These are phyloP conservation scores for Boeremia exigua DNA, from an alignment of 2,329 filamentous ascomycete genomes.

Conservation along the genomic window DNA sequence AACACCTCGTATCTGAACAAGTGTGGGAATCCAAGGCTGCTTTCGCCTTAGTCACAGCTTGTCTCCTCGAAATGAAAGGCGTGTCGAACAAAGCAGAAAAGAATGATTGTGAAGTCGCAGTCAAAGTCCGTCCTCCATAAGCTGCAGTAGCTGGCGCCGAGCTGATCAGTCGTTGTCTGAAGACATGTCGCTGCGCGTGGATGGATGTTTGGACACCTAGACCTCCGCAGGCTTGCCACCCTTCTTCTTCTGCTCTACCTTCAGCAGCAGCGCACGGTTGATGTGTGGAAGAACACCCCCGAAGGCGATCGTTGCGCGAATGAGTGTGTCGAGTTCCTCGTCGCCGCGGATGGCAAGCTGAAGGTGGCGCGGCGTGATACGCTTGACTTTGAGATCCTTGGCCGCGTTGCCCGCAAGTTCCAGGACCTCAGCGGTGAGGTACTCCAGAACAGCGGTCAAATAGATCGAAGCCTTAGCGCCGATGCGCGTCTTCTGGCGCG, in stretches of 20 bases:
- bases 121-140: not conserved
- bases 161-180: constrained; percentile 6
- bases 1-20: constrained; percentile 19
- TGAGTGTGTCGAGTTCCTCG: constrained; percentile 96
- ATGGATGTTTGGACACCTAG: constrained; percentile 20
- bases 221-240: constrained; percentile 64
- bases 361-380: constrained; percentile 96
- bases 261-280: constrained; percentile 93
- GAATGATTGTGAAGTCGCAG: constrained; percentile 25
- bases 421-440: constrained; percentile 95
- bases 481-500: constrained; percentile 99
- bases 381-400: constrained; percentile 99
- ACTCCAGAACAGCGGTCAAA: constrained; percentile 96
- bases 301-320: constrained; percentile 96
- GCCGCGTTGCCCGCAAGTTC: constrained; percentile 98
- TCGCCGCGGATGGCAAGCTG: constrained; percentile 98
- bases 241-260: constrained; percentile 99
- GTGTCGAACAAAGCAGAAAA: constrained; percentile 23
- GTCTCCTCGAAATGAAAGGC: constrained; percentile 14
- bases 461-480: constrained; percentile 98
- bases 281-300: constrained; percentile 98
- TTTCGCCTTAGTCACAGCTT: constrained; percentile 9
- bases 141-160: constrained; percentile 5
- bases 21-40: constrained; percentile 13
- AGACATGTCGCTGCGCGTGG: constrained; percentile 6